phyloP scores from a whole-genome alignment of 2,329 filamentous ascomycete genomes.

The Calonectria hongkongensis region DNA sequence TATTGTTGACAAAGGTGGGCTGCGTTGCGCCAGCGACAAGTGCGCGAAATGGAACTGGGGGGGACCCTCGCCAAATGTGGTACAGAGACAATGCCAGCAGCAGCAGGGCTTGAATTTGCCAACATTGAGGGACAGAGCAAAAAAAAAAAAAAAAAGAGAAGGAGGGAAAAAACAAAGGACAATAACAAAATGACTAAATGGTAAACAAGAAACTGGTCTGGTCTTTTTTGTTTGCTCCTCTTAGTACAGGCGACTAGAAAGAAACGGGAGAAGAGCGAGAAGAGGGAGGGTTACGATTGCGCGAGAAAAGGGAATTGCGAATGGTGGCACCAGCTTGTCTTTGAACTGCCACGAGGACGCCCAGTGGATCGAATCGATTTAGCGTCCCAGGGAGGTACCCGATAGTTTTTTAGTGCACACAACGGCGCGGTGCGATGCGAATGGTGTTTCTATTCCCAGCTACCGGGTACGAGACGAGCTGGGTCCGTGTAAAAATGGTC shows the following conservation, averaged over 20 bases:
- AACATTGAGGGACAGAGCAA: not conserved
- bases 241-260: slow-evolving; percentile 19
- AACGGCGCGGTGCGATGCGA: slow-evolving; percentile 20
- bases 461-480: slow-evolving; percentile 26
- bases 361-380: slow-evolving; percentile 31
- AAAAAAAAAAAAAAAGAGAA: slow-evolving; percentile 1
- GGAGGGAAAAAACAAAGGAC: slow-evolving; percentile 17
- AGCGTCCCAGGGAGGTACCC: slow-evolving; percentile 28
- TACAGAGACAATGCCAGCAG: not conserved
- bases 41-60: slow-evolving; percentile 21
- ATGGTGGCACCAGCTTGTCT: slow-evolving; percentile 35
- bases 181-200: slow-evolving; percentile 23
- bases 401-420: slow-evolving; percentile 27
- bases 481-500: slow-evolving; percentile 20
- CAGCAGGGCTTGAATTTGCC: slow-evolving; percentile 11
- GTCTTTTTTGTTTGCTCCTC: not conserved
- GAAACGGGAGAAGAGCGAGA: slow-evolving; percentile 35
- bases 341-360: slow-evolving; percentile 36
- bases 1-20: slow-evolving; percentile 41
- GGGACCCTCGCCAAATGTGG: slow-evolving; percentile 19
- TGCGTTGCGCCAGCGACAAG: slow-evolving; percentile 49
- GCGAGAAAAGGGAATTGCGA: slow-evolving; percentile 36
- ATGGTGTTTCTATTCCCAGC: slow-evolving; percentile 32
- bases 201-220: slow-evolving; percentile 36
- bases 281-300: slow-evolving; percentile 34